A percentile compares a stretch with the other conserved stretches of the same genome.
Evolutionary conservation across 208 protist species (phyloP).

Genomic region (Trypanosomatidae sp.): DNA sequence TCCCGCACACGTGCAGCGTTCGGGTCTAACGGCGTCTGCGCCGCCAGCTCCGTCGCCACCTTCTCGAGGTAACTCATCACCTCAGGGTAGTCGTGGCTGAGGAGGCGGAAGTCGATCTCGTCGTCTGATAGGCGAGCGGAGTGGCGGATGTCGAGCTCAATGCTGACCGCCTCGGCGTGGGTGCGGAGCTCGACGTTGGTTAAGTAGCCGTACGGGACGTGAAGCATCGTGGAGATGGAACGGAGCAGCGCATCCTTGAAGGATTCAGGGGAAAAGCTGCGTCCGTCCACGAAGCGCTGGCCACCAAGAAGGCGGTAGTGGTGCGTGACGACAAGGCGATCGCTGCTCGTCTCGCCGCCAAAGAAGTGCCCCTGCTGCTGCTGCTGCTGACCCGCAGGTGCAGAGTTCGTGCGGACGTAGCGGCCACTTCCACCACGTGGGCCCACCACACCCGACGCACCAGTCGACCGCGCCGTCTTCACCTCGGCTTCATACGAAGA

Average conservation of each 20-base stretch:
- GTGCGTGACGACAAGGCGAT: slow-evolving; percentile 29
- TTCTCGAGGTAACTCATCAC: slow-evolving; percentile 26
- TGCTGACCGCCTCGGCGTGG: slow-evolving; percentile 35
- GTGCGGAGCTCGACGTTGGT: slow-evolving; percentile 37
- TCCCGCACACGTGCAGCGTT: slow-evolving; percentile 23
- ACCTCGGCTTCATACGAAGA: slow-evolving; percentile 8
- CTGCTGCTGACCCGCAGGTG: not conserved
- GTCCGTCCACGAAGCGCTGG: slow-evolving; percentile 28
- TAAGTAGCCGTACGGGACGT: slow-evolving; percentile 43
- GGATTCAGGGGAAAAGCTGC: slow-evolving; percentile 25
- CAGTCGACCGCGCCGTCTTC: not conserved
- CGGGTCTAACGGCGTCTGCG: slow-evolving; percentile 19
- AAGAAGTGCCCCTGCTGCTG: too few species aligned
- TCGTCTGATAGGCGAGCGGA: slow-evolving; percentile 24
- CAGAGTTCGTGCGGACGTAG: slow-evolving; percentile 22
- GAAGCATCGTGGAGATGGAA: slow-evolving; percentile 43
- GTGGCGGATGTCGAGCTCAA: slow-evolving; percentile 58
- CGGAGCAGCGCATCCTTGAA: slow-evolving; percentile 49
- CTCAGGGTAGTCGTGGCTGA: slow-evolving; percentile 47
- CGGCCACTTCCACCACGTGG: not conserved
- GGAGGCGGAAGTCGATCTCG: slow-evolving; percentile 44
- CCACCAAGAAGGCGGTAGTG: slow-evolving; percentile 55
- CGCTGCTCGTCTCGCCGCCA: slow-evolving; percentile 17
- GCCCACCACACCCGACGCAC: not conserved
- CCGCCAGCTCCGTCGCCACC: slow-evolving; percentile 26